Evolutionary conservation across 2,329 filamentous ascomycete species (phyloP).

Genomic region (Colletotrichum cuscutae): DNA sequence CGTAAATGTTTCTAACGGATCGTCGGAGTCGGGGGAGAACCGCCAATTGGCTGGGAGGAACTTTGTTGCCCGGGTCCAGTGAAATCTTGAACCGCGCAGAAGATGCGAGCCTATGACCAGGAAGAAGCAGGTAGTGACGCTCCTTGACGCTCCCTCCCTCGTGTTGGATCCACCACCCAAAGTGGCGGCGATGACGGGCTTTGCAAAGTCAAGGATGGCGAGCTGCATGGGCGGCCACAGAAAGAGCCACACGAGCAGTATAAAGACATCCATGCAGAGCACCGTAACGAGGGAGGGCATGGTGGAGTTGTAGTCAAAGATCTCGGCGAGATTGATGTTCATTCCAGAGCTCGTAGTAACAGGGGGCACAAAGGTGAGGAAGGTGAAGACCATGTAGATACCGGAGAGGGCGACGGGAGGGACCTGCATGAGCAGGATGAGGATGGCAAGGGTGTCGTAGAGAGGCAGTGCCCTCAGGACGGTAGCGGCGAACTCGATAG

Average conservation of each 20-base stretch:
- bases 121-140: slow-evolving; percentile 75
- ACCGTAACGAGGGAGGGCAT: slow-evolving; percentile 89
- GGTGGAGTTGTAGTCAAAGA: slow-evolving; percentile 87
- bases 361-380: slow-evolving; percentile 90
- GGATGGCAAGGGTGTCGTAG: slow-evolving; percentile 94
- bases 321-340: slow-evolving; percentile 87
- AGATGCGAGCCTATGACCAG: slow-evolving; percentile 71
- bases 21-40: slow-evolving; percentile 55
- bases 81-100: slow-evolving; percentile 58
- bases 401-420: slow-evolving; percentile 88
- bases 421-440: slow-evolving; percentile 94
- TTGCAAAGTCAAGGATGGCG: slow-evolving; percentile 88
- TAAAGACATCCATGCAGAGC: slow-evolving; percentile 83
- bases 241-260: slow-evolving; percentile 87
- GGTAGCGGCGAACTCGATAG: slow-evolving; percentile 82
- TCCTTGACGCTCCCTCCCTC: slow-evolving; percentile 75
- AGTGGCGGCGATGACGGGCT: slow-evolving; percentile 92
- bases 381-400: slow-evolving; percentile 92
- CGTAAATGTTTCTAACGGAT: slow-evolving; percentile 57
- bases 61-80: slow-evolving; percentile 58
- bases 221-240: slow-evolving; percentile 89
- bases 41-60: slow-evolving; percentile 59
- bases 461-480: slow-evolving; percentile 91
- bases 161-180: slow-evolving; percentile 83
- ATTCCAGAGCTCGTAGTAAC: slow-evolving; percentile 81